Evolutionary conservation across 1,284 basidiomycete genomes (phyloP).

Genomic region (Xerocomus amazonicus): DNA sequence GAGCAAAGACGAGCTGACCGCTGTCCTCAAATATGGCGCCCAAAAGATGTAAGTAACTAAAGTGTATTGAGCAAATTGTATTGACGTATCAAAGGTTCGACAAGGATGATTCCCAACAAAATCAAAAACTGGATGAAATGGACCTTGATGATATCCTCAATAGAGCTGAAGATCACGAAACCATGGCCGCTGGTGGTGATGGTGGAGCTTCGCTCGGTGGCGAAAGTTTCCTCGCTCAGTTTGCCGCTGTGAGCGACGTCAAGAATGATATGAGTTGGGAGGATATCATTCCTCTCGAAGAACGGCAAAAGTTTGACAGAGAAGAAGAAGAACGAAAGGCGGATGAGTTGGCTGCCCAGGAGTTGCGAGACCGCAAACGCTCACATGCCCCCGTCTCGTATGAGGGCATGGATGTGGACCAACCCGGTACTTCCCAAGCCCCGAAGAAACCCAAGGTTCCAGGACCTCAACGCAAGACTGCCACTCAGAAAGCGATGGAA

Average conservation of each 20-base stretch:
- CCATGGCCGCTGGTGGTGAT: conserved; percentile 75
- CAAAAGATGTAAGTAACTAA: conserved; percentile 79
- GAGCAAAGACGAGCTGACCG: conserved; percentile 96
- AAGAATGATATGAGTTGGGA: conserved; percentile 99
- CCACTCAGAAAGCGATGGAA: conserved; percentile 91
- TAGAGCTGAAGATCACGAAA: conserved; percentile 97
- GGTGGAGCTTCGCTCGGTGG: conserved; percentile 89
- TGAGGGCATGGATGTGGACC: conserved; percentile 87
- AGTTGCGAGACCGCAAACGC: conserved; percentile 75
- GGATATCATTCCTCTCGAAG: conserved; percentile 95
- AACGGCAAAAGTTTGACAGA: conserved; percentile 81
- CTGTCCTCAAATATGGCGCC: conserved; percentile 99
- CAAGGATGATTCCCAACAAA: conserved; percentile 90
- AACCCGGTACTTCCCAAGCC: conserved; percentile 54
- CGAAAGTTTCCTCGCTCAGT: conserved; percentile 93
- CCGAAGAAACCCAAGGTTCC: conserved; percentile 71
- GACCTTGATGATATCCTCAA: conserved; percentile 98
- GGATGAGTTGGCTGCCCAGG: conserved; percentile 63
- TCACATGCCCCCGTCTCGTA: conserved; percentile 85
- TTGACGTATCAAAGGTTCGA: conserved; percentile 68
- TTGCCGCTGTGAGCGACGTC: conserved; percentile 95
- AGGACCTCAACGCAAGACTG: conserved; percentile 74
- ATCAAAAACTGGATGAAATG: conserved; percentile 98
- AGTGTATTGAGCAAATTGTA: conserved; percentile 12
- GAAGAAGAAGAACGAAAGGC: conserved; percentile 76